Conservation (phyloP, 176 grass and related monocot genomes). For the Puya raimondii region DNA sequence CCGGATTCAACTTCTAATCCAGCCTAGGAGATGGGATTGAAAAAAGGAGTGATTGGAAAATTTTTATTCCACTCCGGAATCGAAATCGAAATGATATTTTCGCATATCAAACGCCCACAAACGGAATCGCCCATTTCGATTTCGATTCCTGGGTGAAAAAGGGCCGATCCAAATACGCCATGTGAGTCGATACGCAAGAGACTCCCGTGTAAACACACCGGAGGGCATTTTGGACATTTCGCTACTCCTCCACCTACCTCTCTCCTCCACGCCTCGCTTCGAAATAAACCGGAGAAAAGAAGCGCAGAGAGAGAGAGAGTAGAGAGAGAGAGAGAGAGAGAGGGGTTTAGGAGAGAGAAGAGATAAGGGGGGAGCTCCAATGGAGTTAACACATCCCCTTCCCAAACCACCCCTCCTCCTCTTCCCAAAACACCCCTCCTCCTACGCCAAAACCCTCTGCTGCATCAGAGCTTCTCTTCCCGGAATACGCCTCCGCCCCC, state of each 20-base stretch:
- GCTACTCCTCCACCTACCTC: neutral
- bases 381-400: conserved; percentile 37
- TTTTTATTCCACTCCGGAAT: no score
- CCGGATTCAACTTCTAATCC: no score
- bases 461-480: neutral
- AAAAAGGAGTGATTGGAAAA: no score
- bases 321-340: conserved; percentile 6
- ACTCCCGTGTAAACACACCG: no score
- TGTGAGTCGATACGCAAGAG: no score
- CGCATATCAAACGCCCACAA: no score
- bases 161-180: no score
- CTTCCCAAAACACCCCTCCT: neutral
- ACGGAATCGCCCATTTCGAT: no score
- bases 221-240: no score
- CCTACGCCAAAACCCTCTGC: conserved; percentile 20
- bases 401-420: neutral
- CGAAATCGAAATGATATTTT: no score
- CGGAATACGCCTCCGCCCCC: neutral
- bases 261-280: neutral
- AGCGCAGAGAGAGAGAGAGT: neutral
- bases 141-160: no score
- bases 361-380: conserved; percentile 9
- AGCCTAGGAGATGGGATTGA: no score
- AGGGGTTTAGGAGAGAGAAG: neutral
- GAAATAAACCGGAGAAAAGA: neutral